Evolutionary conservation across 164 flowering plant species (phyloP).

Genomic region (Santalum album): DNA sequence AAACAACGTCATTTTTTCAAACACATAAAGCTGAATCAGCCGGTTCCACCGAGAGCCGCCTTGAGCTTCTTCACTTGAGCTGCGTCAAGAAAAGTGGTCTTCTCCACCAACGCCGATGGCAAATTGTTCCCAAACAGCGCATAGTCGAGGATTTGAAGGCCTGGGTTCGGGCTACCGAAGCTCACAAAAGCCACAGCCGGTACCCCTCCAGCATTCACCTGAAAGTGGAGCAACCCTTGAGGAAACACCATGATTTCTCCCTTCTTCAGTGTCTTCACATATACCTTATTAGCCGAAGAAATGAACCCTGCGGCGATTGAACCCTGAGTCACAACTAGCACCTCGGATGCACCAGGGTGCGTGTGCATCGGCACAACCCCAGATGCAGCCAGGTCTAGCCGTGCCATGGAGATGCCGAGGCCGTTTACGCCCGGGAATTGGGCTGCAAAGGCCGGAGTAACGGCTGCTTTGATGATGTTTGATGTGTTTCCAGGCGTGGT

Average conservation of each 20-base stretch:
- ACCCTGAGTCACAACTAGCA: conserved; percentile 8
- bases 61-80: conserved; percentile 18
- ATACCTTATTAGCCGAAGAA: conserved; percentile 4
- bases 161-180: conserved; percentile 16
- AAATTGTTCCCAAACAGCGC: conserved; percentile 13
- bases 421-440: conserved; percentile 14
- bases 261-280: conserved; percentile 4
- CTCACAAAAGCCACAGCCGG: conserved; percentile 8
- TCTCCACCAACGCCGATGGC: conserved; percentile 7
- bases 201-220: background rate
- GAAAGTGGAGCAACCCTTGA: conserved; percentile 14
- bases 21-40: background rate
- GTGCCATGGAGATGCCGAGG: conserved; percentile 11
- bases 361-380: conserved; percentile 18
- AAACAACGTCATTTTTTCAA: too few species aligned
- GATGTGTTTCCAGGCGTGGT: background rate
- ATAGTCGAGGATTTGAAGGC: conserved; percentile 14
- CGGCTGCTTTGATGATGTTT: background rate
- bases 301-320: conserved; percentile 5
- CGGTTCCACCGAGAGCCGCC: conserved; percentile 17
- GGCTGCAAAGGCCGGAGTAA: conserved; percentile 1
- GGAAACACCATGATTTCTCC: conserved; percentile 18
- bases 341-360: conserved; percentile 10
- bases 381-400: conserved; percentile 11
- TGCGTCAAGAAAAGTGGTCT: conserved; percentile 12